These are phyloP conservation scores for Quambalaria eucalypti DNA, from an alignment of 1,284 basidiomycete species.

Conservation along the genomic window DNA sequence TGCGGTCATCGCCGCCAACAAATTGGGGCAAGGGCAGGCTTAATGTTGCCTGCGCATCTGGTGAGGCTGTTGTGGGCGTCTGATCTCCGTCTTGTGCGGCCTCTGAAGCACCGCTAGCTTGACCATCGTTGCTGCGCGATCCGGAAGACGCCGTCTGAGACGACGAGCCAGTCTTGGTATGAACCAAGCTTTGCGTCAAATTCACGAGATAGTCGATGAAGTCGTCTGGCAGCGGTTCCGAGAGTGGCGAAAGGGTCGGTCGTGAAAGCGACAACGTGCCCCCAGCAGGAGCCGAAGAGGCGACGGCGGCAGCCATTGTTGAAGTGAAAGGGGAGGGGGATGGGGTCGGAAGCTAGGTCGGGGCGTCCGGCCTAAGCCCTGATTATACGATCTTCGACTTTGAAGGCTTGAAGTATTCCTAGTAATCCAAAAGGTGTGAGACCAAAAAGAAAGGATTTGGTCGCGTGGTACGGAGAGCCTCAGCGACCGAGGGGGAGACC, in stretches of 20 bases:
- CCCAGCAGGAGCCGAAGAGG: too few relatives aligned
- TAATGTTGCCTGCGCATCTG: slow-evolving; percentile 10
- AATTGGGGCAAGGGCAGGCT: slow-evolving; percentile 32
- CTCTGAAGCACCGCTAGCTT: neutral
- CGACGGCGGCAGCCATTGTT: too few relatives aligned
- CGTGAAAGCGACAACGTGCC: neutral
- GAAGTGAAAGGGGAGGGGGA: too few relatives aligned
- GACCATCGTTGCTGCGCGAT: neutral
- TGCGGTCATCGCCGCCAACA: slow-evolving; percentile 22
- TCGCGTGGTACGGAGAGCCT: too few relatives aligned
- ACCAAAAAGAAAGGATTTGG: too few relatives aligned
- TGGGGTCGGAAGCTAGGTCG: too few relatives aligned
- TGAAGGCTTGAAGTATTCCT: too few relatives aligned
- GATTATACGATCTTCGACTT: too few relatives aligned
- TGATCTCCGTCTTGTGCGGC: neutral
- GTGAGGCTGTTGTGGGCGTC: neutral
- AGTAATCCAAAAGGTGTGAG: too few relatives aligned
- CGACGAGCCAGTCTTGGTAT: slow-evolving; percentile 22
- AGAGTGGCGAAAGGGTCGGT: neutral
- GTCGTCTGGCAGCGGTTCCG: slow-evolving; percentile 16
- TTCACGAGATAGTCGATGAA: slow-evolving; percentile 38
- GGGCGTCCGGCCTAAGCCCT: too few relatives aligned
- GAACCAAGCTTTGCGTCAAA: slow-evolving; percentile 31
- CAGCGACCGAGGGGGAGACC: too few relatives aligned
- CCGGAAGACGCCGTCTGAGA: slow-evolving; percentile 19